Evolutionary conservation across 345 rosid genomes (phyloP).

Genomic region (Psidium friedrichsthalianum): DNA sequence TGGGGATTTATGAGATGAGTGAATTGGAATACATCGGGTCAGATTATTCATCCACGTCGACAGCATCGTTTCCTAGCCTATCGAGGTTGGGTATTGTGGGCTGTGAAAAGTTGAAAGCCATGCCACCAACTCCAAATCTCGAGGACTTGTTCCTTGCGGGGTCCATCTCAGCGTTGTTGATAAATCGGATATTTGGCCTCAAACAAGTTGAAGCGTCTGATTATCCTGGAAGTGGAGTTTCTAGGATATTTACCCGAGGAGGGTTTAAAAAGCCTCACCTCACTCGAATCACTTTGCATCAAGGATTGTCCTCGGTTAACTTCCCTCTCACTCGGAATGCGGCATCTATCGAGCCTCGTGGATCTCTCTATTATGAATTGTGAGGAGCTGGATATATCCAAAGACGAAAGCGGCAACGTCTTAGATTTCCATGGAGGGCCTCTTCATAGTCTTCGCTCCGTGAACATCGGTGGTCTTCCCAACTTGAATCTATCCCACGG

Average conservation of each 20-base stretch:
- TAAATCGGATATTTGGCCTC: background rate
- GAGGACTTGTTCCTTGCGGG: conserved; percentile 17
- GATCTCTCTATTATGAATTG: background rate
- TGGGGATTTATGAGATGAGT: fast-evolving
- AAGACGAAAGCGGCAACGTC: too few species aligned
- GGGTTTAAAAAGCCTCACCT: background rate
- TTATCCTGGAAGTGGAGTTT: background rate
- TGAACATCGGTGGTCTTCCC: background rate
- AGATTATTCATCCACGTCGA: background rate
- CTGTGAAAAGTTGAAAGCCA: background rate
- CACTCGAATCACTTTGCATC: background rate
- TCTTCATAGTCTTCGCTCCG: background rate
- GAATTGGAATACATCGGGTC: background rate
- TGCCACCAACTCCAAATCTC: background rate
- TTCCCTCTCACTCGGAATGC: background rate
- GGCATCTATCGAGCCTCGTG: background rate
- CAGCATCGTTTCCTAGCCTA: background rate
- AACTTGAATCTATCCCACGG: background rate
- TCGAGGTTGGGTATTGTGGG: fast-evolving
- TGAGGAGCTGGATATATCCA: background rate
- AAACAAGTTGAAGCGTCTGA: background rate
- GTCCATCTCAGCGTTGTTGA: background rate
- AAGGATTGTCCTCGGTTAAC: background rate
- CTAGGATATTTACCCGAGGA: background rate
- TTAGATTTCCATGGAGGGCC: too few species aligned